Evolutionary conservation across 2,329 filamentous ascomycete genomes (phyloP).

Genomic region (Endocalyx cinctus): DNA sequence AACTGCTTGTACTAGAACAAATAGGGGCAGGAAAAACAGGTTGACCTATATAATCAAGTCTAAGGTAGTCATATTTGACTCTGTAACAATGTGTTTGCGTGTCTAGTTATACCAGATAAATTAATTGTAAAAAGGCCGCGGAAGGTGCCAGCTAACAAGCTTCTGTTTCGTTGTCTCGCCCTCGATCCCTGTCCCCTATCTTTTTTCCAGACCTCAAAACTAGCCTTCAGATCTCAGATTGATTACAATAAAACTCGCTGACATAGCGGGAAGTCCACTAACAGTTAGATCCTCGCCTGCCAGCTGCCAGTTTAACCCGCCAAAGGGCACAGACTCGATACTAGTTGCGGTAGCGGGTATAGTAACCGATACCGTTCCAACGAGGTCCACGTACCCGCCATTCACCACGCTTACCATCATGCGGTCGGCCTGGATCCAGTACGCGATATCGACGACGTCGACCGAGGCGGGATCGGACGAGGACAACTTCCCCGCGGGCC

Average conservation of each 20-base stretch:
- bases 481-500: constrained; percentile 9
- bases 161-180: too few relatives aligned
- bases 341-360: constrained; percentile 13
- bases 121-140: too few relatives aligned
- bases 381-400: constrained; percentile 16
- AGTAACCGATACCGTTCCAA: constrained; percentile 8
- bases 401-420: constrained; percentile 36
- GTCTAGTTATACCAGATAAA: too few relatives aligned
- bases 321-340: constrained; percentile 18
- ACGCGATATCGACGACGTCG: constrained; percentile 30
- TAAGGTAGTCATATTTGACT: too few relatives aligned
- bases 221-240: constrained; percentile 9
- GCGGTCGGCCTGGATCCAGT: constrained; percentile 25
- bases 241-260: constrained; percentile 29
- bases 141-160: too few relatives aligned
- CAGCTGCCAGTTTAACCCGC: constrained; percentile 20
- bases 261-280: constrained; percentile 25
- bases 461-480: background rate
- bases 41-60: too few relatives aligned
- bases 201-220: too few relatives aligned
- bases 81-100: too few relatives aligned
- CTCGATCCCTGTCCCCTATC: too few relatives aligned
- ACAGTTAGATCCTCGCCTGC: constrained; percentile 17
- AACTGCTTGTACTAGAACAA: too few relatives aligned
- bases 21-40: too few relatives aligned